Base-by-base conservation (phyloP, 2,329 filamentous ascomycete genomes). In the Coniochaeta ligniaria region DNA sequence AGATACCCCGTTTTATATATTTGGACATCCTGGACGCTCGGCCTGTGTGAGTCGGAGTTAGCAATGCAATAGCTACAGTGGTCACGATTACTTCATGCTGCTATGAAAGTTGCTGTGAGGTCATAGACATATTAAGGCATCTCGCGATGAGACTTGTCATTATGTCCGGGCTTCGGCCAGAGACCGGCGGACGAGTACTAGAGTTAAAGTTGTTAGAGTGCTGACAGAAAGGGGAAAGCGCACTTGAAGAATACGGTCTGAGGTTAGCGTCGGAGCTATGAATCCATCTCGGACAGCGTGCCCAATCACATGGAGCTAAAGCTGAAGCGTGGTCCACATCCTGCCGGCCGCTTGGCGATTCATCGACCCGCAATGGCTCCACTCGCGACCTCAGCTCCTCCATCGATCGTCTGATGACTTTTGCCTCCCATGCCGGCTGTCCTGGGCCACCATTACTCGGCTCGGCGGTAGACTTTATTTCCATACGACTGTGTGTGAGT, bases 201-300 rank as follows among this genome's bases (percentile, higher is more conserved):
- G 36, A 4, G 16, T 38, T 38, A 38, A 11, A 38, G 36, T 38
- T 16, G 36, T 38, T 47, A 47, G 11, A 17, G 22, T 52, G 22
- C 47, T 31, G 26, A 47, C 43, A 26, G 20, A 52, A 52, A 26
- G 26, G 36, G 62, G 45, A 52, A 60, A 60, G 62, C 58, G 55
- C 41, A 11, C 14, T 41, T 16, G 9, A 26, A 31, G 14, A 62
- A 64, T 63, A 63, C 61, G 61, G 60, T 60, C 35, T 35, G 41
- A 60, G 60, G 63, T 64, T 64, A 64, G 63, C 62, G 59, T 63
- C 35, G 6, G 28, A 56, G 6, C 28, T 1, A 8, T 9, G 26
- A 12, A 54, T 24, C 43, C 43, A 47, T 17, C 16, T 6, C 3
- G 24, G 47, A 28, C 17, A 52, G 3, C 6, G 14, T 31, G 12